Evolutionary conservation across 345 rosid genomes (phyloP).

Genomic region (Corchorus olitorius): DNA sequence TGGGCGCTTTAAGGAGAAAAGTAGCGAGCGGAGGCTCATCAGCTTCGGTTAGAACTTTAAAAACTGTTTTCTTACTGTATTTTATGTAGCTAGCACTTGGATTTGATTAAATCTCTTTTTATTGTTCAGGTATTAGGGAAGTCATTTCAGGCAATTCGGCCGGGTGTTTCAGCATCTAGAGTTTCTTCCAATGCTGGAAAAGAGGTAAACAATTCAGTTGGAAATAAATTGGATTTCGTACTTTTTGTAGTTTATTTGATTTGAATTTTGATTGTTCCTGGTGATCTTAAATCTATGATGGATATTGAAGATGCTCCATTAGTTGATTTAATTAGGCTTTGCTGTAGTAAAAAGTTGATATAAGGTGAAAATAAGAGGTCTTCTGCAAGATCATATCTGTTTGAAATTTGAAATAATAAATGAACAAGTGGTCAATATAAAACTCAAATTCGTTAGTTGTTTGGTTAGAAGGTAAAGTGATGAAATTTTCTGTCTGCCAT

Average conservation of each 20-base stretch:
- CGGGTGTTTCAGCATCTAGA: slow-evolving; percentile 40
- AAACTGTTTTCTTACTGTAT: neutral
- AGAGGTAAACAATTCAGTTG: slow-evolving; percentile 37
- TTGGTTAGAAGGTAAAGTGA: too few relatives aligned
- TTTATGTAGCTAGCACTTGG: neutral
- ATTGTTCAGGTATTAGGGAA: slow-evolving; percentile 45
- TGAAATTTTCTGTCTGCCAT: neutral
- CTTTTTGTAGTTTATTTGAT: neutral
- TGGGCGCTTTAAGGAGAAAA: slow-evolving; percentile 45
- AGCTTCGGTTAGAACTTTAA: slow-evolving; percentile 38
- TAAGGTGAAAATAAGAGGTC: neutral
- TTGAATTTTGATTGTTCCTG: slow-evolving; percentile 4
- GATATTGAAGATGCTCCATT: neutral
- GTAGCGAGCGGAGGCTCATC: slow-evolving; percentile 46
- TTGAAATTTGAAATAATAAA: neutral
- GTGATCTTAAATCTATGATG: neutral
- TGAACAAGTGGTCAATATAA: neutral
- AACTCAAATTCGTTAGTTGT: neutral
- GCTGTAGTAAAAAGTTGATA: neutral
- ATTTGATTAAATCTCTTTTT: neutral
- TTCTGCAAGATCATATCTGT: neutral
- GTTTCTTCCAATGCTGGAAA: slow-evolving; percentile 43
- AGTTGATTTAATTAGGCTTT: slow-evolving; percentile 1
- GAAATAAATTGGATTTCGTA: neutral
- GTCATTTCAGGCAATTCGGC: slow-evolving; percentile 41